These are phyloP conservation scores for Botryosphaeria dothidea DNA, from an alignment of 2,329 filamentous ascomycete species.

Conservation along the genomic window DNA sequence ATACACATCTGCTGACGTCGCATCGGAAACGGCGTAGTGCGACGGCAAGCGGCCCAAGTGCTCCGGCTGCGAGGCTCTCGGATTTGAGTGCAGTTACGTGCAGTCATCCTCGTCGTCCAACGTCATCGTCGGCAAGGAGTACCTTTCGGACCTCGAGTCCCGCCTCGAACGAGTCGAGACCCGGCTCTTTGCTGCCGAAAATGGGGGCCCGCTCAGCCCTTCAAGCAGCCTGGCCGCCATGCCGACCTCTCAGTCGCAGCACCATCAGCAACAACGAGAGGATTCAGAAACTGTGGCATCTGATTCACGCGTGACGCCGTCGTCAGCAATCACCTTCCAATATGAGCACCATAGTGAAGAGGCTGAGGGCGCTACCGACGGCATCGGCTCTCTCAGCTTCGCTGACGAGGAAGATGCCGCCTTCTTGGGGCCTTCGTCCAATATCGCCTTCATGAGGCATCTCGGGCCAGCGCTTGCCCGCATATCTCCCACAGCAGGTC, in stretches of 20 bases:
- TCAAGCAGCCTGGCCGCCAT: background rate
- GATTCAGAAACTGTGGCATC: conserved; percentile 21
- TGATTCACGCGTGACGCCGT: background rate
- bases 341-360: conserved; percentile 9
- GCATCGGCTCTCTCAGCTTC: conserved; percentile 38
- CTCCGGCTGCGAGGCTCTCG: conserved; percentile 43
- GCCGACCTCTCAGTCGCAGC: background rate
- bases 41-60: conserved; percentile 47
- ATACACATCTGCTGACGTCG: background rate
- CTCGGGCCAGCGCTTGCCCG: conserved; percentile 32
- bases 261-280: background rate
- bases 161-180: background rate
- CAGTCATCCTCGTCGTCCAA: conserved; percentile 38
- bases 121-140: conserved; percentile 45
- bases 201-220: conserved; percentile 11
- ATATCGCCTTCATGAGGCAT: conserved; percentile 43
- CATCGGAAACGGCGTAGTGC: conserved; percentile 34
- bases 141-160: background rate
- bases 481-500: conserved; percentile 20
- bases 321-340: background rate
- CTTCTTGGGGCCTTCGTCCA: conserved; percentile 45
- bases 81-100: conserved; percentile 47
- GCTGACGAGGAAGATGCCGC: conserved; percentile 39
- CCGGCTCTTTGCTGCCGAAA: background rate
- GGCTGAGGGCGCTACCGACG: conserved; percentile 35